Evolutionary conservation across 345 rosid genomes (phyloP), one percentile per base, ranked within the genome.

Genomic region (Populus nigra): DNA sequence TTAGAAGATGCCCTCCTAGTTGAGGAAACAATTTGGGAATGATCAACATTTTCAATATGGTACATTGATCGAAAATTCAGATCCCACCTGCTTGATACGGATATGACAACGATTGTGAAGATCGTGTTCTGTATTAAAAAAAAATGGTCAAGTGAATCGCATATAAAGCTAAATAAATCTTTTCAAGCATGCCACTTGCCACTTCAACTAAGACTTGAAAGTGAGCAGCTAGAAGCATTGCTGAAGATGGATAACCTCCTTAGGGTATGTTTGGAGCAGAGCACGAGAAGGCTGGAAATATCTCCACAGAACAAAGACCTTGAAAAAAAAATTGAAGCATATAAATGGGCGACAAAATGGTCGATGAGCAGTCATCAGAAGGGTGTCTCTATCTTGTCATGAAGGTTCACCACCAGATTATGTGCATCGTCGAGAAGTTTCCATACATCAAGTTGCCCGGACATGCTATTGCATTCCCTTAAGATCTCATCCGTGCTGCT

Each of bases 401-500:
- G 97, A 72, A 96, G 92, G 69, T 87, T 89, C 53, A 90, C 88
- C 55, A 96, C 92, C 88, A 96, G 89, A 77, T 90, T 84, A 33
- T 94, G 97, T 5, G 99, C 99, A 81, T 92, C 99, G 38, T 90
- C 94, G 23, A 96, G 82, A 79, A 96, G 98, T 90, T 92, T 96
- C 99, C 97, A 91, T 76, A 96, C 88, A 75, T 96, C 95, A 68
- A 96, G 91, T 63, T 94, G 98, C 76, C 99, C 98, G 1, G 97
- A 81, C 98, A 94, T 92, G 85, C 89, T 87, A 72, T 94, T 93
- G 83, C 97, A 96, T 75, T 96, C 98, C 81, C 92, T 79, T 65
- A 96, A 80, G 73, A 96, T 96, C 80, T 94, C 99, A 65, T 94
- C 99, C 99, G 92, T 90, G 86, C 93, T 91, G 85, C 82, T 89